Evolutionary conservation across 441 rosid genomes (phyloP).

Genomic region (Erodium trifolium): DNA sequence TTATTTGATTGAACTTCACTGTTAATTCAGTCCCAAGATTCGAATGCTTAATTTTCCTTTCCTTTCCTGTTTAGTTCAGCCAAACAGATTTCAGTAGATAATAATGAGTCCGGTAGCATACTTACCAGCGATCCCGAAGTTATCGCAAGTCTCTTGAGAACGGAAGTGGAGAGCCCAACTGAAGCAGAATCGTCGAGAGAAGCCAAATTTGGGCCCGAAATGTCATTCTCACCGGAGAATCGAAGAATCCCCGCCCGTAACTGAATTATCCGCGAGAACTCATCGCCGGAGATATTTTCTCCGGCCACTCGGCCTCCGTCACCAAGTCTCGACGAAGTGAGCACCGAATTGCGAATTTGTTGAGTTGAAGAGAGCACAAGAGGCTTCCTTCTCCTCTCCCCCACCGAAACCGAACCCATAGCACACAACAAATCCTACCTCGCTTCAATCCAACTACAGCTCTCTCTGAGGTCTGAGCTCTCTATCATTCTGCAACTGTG

Average conservation of each 20-base stretch:
- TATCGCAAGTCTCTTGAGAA: constrained; percentile 54
- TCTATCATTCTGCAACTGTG: neutral
- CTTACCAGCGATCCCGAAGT: constrained; percentile 75
- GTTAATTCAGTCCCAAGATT: neutral
- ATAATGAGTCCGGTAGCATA: neutral
- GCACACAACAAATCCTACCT: neutral
- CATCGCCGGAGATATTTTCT: constrained; percentile 3
- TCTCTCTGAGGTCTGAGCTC: constrained; percentile 3
- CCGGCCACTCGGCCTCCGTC: constrained; percentile 8
- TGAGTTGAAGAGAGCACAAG: constrained; percentile 74
- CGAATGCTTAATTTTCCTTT: neutral
- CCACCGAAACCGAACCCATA: constrained; percentile 31
- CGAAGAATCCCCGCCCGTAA: constrained; percentile 68
- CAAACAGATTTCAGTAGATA: neutral
- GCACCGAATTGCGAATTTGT: constrained; percentile 48
- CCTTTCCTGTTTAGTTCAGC: constrained; percentile 1
- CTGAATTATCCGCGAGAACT: constrained; percentile 18
- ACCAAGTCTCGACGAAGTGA: constrained; percentile 27
- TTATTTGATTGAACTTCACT: neutral
- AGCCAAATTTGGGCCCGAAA: constrained; percentile 29
- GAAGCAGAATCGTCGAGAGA: constrained; percentile 55
- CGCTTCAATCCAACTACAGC: neutral
- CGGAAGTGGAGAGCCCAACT: constrained; percentile 56
- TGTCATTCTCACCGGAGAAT: constrained; percentile 28
- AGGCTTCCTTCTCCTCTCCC: constrained; percentile 58